These are phyloP conservation scores for Handroanthus guayacan DNA, from an alignment of 257 asterid species.

Conservation along the genomic window DNA sequence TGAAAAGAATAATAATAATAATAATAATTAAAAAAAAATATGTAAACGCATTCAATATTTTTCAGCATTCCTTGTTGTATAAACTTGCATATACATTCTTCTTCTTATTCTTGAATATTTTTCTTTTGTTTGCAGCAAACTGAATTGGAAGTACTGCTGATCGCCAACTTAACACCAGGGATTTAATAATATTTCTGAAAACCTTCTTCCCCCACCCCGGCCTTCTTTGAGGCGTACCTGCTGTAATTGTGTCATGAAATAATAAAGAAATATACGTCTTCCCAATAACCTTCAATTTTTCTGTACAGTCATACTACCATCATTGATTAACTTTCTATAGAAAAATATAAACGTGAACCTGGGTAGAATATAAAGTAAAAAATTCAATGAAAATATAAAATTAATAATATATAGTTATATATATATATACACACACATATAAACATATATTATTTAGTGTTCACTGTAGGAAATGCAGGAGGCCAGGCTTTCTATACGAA, in stretches of 20 bases:
- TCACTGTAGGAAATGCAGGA: too few species aligned
- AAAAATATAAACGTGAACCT: too few species aligned
- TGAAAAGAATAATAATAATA: too few species aligned
- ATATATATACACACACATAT: neutral
- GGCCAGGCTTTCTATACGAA: too few species aligned
- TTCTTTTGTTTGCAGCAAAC: slow-evolving; percentile 35
- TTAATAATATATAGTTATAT: too few species aligned
- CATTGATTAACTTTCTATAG: too few species aligned
- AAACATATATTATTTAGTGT: neutral
- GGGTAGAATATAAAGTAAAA: too few species aligned
- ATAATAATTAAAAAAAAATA: too few species aligned
- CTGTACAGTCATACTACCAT: too few species aligned
- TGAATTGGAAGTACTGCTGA: slow-evolving; percentile 33
- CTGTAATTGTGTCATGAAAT: neutral
- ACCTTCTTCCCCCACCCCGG: too few species aligned
- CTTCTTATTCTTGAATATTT: neutral
- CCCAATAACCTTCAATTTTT: neutral
- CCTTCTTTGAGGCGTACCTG: neutral
- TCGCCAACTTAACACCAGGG: slow-evolving; percentile 22
- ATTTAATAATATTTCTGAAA: neutral
- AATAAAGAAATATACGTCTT: too few species aligned
- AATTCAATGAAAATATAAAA: too few species aligned
- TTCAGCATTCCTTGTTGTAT: neutral
- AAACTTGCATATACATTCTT: neutral
- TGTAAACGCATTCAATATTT: neutral